A percentile compares a stretch with the other conserved stretches of the same genome.
Evolutionary conservation across 768 basidiomycete species (phyloP).

Genomic region (Kockovaella imperatae): DNA sequence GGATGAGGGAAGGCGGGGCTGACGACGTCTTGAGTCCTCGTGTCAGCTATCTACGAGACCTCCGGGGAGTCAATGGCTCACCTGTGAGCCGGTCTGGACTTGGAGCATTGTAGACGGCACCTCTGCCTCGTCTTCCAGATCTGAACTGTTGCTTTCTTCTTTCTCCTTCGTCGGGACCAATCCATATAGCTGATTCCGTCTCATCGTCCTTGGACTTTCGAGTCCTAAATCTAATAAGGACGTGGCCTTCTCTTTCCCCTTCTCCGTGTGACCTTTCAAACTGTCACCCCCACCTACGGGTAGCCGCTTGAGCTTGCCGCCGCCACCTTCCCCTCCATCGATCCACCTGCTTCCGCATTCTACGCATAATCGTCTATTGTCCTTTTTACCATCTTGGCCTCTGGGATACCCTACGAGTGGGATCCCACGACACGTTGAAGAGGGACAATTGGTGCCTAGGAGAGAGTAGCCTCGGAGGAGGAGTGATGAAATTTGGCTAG

Average conservation of each 20-base stretch:
- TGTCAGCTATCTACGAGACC: not conserved
- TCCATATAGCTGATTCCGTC: constrained; percentile 29
- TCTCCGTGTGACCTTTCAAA: not conserved
- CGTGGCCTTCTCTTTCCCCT: not conserved
- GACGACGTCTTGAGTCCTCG: not conserved
- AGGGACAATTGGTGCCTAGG: constrained; percentile 31
- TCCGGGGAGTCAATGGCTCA: not conserved
- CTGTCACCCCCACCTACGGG: not conserved
- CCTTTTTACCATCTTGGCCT: constrained; percentile 20
- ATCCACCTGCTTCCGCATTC: constrained; percentile 31
- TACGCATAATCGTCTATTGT: constrained; percentile 34
- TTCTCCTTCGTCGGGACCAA: not conserved
- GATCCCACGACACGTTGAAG: constrained; percentile 28
- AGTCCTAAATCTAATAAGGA: not conserved
- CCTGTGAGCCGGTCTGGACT: no score
- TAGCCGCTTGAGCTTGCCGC: not conserved
- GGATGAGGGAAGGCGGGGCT: not conserved
- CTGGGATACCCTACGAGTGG: constrained; percentile 41
- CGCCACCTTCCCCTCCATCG: constrained; percentile 15
- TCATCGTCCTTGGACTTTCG: constrained; percentile 28
- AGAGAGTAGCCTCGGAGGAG: constrained; percentile 40
- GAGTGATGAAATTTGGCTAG: constrained; percentile 22
- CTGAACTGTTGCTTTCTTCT: constrained; percentile 2
- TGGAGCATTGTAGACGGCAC: no score
- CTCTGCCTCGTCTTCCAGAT: no score